Evolutionary conservation across 2,329 filamentous ascomycete genomes (phyloP), one percentile per base, ranked within the genome.

Genomic region (Colletotrichum echinochloae): DNA sequence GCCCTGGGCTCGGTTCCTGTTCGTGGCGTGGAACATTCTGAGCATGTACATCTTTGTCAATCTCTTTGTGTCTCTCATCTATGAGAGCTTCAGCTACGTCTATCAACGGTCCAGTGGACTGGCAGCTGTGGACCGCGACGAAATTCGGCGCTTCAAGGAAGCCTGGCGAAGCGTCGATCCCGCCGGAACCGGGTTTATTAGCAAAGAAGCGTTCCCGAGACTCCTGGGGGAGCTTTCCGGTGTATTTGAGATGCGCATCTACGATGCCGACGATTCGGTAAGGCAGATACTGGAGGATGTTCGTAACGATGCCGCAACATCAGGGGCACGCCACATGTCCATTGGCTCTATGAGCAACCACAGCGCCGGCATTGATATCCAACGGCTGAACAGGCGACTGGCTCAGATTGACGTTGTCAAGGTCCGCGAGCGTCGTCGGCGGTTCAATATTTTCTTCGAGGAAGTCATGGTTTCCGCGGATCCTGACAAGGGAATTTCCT

Each of bases 31-130:
- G 96, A 99, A 99, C 84, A 95, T 99, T 76, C 88, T 99, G 81
- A 98, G 95, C 92, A 99, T 99, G 96, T 99, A 99, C 83, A 97
- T 99, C 77, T 99, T 99, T 77, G 95, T 98, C 78, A 98, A 95
- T 78, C 84, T 99, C 78, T 99, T 99, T 80, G 95, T 99, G 70
- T 99, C 96, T 59, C 90, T 99, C 79, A 99, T 99, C 75, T 99
- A 97, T 83, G 96, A 99, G 84, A 98, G 95, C 82, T 99, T 99
- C 86, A 97, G 94, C 79, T 99, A 99, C 77, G 96, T 99, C 73
- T 99, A 98, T 79, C 97, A 99, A 83, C 90, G 94, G 73, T 98
- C 95, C 71, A 97, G 93, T 77, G 94, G 94, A n/a, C 87, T 98
- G 75, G 94, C 93, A 7, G 92, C 93, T 72, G 92, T 99, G 76